Evolutionary conservation across 1,284 basidiomycete genomes (phyloP), one percentile per base, ranked within the genome.

Genomic region (Marasmius fiardii): DNA sequence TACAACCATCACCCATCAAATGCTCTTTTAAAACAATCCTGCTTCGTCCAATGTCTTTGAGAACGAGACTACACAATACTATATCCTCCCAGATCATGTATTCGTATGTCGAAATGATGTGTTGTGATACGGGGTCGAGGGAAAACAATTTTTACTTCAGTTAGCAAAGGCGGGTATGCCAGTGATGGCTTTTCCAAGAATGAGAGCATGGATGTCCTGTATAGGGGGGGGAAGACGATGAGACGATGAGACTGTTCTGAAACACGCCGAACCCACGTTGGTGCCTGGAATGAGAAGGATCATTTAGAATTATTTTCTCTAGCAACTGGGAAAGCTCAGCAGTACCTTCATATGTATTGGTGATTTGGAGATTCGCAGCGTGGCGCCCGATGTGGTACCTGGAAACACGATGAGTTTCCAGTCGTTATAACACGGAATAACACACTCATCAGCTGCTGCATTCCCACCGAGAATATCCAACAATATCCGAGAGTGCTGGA

Each of bases 401-500:
- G 58, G 20, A 44, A 44, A 7, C 39, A 43, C 43, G 51, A 50
- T 41, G 21, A 14, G 31, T 33, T 26, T 33, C 16, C 54, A 7
- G 51, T 45, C 23, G 47, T 16, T 20, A 16, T 16, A 18, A 16
- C 12, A 21, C 51, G 50, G 26, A 57, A 48, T 28, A 23, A 76
- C 86, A 64, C 62, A 93, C 90, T 97, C 94, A 65, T 96, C 94
- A 33, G 90, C 80, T 57, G 86, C 88, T 6, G 93, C 93, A 70
- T 96, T 96, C 1, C 94, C 94, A 21, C 95, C 95, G 43, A 96
- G 77, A 47, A 96, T 88, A 68, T 98, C 93, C 62, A 98, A 74
- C 51, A 98, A 75, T 53, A 82, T 75, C 24, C 95, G 78, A 20
- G 89, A 73, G 63, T 96, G 92, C 63, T 89, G 76, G 50, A 97